Conservation (phyloP, 2,329 filamentous ascomycete genomes). For the Aureobasidium lini region DNA sequence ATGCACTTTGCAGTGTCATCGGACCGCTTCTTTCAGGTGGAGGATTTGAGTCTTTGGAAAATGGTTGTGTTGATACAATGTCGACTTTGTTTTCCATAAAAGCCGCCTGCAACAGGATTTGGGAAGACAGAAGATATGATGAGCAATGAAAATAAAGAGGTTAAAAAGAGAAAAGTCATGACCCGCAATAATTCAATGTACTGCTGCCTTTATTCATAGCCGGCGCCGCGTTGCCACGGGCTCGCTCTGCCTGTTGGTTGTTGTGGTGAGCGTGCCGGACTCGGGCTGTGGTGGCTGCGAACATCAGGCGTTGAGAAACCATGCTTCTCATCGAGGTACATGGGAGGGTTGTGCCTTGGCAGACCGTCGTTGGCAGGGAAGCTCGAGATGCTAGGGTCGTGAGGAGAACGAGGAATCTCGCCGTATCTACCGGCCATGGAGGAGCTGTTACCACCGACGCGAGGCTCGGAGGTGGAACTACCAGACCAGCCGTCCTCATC, state of each 20-base stretch:
- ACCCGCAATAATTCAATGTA: conserved; percentile 4
- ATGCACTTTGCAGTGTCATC: too few species aligned
- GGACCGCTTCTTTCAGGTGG: neutral
- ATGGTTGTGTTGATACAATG: neutral
- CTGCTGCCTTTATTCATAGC: conserved; percentile 45
- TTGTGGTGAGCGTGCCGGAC: conserved; percentile 14
- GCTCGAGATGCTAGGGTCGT: conserved; percentile 15
- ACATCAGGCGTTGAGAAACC: conserved; percentile 8
- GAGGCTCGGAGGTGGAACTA: conserved; percentile 38
- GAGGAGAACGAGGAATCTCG: conserved; percentile 16
- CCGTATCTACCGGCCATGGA: conserved; percentile 29
- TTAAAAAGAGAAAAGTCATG: conserved; percentile 1
- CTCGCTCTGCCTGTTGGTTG: conserved; percentile 45
- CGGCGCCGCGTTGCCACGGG: conserved; percentile 59
- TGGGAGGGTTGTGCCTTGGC: conserved; percentile 17
- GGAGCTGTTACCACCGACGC: conserved; percentile 33
- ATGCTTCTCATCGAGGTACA: conserved; percentile 13
- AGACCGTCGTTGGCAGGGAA: conserved; percentile 13
- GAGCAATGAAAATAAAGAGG: neutral
- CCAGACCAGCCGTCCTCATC: conserved; percentile 63
- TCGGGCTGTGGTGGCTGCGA: conserved; percentile 13
- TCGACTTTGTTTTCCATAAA: neutral
- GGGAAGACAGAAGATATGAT: neutral
- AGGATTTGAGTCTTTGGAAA: neutral
- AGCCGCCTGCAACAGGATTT: neutral